Conservation (phyloP, 306 rosid species). For the Rosa rugosa region DNA sequence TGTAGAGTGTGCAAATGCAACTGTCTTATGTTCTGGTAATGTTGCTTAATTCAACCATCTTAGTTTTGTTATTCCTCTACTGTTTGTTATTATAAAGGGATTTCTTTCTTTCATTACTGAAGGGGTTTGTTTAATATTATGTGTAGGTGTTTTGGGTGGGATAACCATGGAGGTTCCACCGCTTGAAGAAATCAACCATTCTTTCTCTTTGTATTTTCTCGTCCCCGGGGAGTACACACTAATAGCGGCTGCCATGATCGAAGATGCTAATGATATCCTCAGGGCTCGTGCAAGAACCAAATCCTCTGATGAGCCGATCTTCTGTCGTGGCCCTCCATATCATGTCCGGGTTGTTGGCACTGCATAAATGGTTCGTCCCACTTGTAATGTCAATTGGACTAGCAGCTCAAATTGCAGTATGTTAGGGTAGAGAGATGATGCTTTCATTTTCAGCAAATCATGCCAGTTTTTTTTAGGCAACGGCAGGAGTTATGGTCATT, state of each 20-base stretch:
- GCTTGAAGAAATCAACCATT: conserved; percentile 64
- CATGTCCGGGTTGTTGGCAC: conserved; percentile 71
- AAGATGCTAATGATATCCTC: conserved; percentile 78
- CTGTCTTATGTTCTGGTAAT: conserved; percentile 90
- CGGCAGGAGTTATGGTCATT: conserved; percentile 21
- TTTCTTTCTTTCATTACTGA: not conserved
- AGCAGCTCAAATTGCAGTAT: not conserved
- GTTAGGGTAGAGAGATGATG: conserved; percentile 17
- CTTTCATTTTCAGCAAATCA: conserved; percentile 11
- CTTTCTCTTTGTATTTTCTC: conserved; percentile 83
- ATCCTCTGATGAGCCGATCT: conserved; percentile 74
- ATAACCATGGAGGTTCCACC: conserved; percentile 78
- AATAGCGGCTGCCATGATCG: conserved; percentile 74
- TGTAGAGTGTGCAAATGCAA: conserved; percentile 74
- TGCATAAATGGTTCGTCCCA: conserved; percentile 27
- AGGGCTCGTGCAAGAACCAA: conserved; percentile 75
- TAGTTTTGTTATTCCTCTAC: not conserved
- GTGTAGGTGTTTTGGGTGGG: conserved; percentile 73
- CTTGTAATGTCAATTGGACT: not conserved
- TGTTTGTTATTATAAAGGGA: not conserved
- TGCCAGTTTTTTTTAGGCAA: conserved; percentile 25
- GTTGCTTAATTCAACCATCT: conserved; percentile 2
- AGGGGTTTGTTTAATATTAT: not conserved
- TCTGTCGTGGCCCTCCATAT: conserved; percentile 94
- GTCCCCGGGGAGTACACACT: conserved; percentile 92